These are phyloP conservation scores for Fusarium sp. DNA, from an alignment of 2,329 filamentous ascomycete species.

Conservation along the genomic window DNA sequence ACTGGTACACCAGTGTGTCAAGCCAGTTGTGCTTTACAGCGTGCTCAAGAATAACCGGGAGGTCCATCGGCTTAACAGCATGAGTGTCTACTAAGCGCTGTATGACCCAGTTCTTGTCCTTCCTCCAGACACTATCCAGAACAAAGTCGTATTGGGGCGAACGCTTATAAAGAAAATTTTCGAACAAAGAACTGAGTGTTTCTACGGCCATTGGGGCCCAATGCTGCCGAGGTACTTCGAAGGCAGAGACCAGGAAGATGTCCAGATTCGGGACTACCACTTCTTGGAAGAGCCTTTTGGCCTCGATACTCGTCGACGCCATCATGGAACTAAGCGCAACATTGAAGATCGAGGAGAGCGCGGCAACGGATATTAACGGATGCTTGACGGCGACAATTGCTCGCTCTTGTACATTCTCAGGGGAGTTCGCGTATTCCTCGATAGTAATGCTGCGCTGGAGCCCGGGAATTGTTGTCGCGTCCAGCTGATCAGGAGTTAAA, in stretches of 20 bases:
- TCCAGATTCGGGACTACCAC: slow-evolving; percentile 78
- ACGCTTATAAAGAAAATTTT: slow-evolving; percentile 82
- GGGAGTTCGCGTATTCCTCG: slow-evolving; percentile 62
- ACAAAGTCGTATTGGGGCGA: slow-evolving; percentile 86
- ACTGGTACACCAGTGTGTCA: slow-evolving; percentile 78
- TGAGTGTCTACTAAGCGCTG: slow-evolving; percentile 84
- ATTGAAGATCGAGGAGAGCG: slow-evolving; percentile 75
- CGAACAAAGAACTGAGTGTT: slow-evolving; percentile 79
- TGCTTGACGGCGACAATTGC: slow-evolving; percentile 76
- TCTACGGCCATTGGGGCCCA: slow-evolving; percentile 80
- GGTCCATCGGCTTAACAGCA: slow-evolving; percentile 70
- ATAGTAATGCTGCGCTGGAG: slow-evolving; percentile 80
- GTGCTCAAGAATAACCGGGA: slow-evolving; percentile 63
- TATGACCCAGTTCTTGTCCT: slow-evolving; percentile 87
- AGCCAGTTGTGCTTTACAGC: slow-evolving; percentile 86
- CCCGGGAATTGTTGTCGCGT: slow-evolving; percentile 85
- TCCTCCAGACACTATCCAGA: slow-evolving; percentile 89
- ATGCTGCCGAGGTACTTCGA: slow-evolving; percentile 75
- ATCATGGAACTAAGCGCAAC: slow-evolving; percentile 69
- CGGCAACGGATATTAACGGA: slow-evolving; percentile 87
- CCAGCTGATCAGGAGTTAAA: slow-evolving; percentile 77
- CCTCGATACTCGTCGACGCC: slow-evolving; percentile 70
- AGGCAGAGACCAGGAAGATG: slow-evolving; percentile 81
- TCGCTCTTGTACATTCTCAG: slow-evolving; percentile 59
- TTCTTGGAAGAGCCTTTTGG: slow-evolving; percentile 71